Evolutionary conservation across 176 grass and related monocot genomes (phyloP).

Genomic region (Zoysia pacifica): DNA sequence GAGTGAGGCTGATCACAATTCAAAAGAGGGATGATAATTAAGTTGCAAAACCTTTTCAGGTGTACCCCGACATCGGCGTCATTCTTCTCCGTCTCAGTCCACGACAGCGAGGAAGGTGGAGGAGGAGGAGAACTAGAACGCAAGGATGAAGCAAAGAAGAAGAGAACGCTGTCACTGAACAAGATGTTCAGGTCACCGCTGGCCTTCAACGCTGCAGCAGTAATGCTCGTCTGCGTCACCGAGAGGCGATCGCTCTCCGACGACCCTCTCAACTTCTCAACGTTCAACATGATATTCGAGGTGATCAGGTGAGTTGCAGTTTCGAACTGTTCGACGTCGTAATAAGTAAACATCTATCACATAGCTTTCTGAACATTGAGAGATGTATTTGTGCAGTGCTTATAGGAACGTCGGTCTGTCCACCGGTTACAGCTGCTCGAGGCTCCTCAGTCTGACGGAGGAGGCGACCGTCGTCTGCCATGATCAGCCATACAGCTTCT

Average conservation of each 20-base stretch:
- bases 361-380: not conserved
- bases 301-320: conserved; percentile 46
- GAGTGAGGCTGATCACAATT: not conserved
- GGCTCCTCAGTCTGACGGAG: conserved; percentile 30
- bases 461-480: conserved; percentile 31
- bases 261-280: conserved; percentile 83
- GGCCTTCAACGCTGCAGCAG: conserved; percentile 18
- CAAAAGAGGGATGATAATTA: too few species aligned
- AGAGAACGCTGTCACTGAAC: conserved; percentile 1
- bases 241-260: conserved; percentile 61
- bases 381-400: conserved; percentile 31
- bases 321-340: not conserved
- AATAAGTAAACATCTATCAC: too few species aligned
- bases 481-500: conserved; percentile 60
- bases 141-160: conserved; percentile 6
- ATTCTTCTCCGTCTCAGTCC: conserved; percentile 34
- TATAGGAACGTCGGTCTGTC: conserved; percentile 77
- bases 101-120: not conserved
- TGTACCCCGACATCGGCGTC: conserved; percentile 50
- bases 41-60: conserved; percentile 35
- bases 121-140: not conserved
- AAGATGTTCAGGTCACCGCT: conserved; percentile 45
- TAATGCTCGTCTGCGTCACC: conserved; percentile 60
- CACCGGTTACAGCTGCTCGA: conserved; percentile 64
- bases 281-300: conserved; percentile 75